Percentiles rank a stretch among this genome's conserved stretches.
These are phyloP conservation scores for Fusarium piperis DNA, from an alignment of 2,329 filamentous ascomycete species.

Conservation along the genomic window DNA sequence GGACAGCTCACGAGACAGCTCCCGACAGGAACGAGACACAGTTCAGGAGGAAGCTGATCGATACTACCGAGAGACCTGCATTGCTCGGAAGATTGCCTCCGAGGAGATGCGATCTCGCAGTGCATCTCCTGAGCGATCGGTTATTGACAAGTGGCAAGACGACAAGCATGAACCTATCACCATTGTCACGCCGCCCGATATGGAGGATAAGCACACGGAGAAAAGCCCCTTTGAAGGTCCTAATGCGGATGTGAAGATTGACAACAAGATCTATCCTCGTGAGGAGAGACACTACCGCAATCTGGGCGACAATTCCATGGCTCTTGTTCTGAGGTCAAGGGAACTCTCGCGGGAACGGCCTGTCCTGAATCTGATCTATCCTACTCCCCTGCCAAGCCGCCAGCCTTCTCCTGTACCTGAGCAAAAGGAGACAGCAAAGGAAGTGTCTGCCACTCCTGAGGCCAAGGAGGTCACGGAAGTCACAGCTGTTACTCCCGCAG, in stretches of 20 bases:
- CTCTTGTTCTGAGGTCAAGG: conserved; percentile 54
- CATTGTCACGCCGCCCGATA: conserved; percentile 66
- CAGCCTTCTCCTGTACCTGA: conserved; percentile 55
- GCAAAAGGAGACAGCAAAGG: conserved; percentile 29
- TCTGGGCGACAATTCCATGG: conserved; percentile 37
- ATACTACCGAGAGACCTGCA: conserved; percentile 64
- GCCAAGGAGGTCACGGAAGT: not conserved
- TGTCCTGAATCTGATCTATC: conserved; percentile 68
- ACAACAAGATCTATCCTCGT: conserved; percentile 65
- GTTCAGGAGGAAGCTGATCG: conserved; percentile 68
- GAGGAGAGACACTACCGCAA: conserved; percentile 56
- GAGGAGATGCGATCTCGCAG: conserved; percentile 65
- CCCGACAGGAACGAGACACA: conserved; percentile 52
- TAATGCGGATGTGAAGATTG: conserved; percentile 71
- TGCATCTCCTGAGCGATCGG: conserved; percentile 61
- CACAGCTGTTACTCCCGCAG: not conserved
- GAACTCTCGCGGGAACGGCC: conserved; percentile 67
- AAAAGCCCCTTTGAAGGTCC: conserved; percentile 66
- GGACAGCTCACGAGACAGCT: conserved; percentile 43
- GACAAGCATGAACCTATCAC: conserved; percentile 50
- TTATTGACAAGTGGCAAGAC: conserved; percentile 64
- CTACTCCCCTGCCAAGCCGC: conserved; percentile 61
- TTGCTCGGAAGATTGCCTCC: conserved; percentile 63
- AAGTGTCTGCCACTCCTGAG: conserved; percentile 31
- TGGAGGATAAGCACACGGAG: conserved; percentile 53